Evolutionary conservation across 805 yeast species (phyloP).

Genomic region (Hanseniaspora valbyensis): DNA sequence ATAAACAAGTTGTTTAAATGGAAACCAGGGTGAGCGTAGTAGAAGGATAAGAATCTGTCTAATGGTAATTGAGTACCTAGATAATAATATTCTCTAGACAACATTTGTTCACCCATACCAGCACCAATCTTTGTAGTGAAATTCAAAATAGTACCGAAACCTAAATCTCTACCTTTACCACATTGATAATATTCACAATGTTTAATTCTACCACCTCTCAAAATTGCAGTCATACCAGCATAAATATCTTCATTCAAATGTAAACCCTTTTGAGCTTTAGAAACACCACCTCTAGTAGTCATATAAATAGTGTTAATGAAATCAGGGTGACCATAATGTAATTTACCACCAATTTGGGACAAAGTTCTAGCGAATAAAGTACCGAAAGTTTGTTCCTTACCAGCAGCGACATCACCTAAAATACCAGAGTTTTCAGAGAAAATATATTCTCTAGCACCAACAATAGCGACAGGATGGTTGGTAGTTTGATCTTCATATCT

Average conservation of each 20-base stretch:
- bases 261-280: constrained; percentile 76
- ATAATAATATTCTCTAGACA: constrained; percentile 73
- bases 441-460: constrained; percentile 79
- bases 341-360: constrained; percentile 74
- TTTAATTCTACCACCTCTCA: constrained; percentile 79
- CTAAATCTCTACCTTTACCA: constrained; percentile 85
- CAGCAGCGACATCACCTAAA: constrained; percentile 82
- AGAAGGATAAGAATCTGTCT: constrained; percentile 71
- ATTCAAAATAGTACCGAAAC: constrained; percentile 75
- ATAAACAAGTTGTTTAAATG: constrained; percentile 72
- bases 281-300: constrained; percentile 82
- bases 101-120: constrained; percentile 87
- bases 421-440: constrained; percentile 80
- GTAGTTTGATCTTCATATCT: constrained; percentile 43
- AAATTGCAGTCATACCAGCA: constrained; percentile 75
- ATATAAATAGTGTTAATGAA: constrained; percentile 62
- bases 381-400: constrained; percentile 83
- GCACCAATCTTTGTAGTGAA: constrained; percentile 85
- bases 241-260: constrained; percentile 81
- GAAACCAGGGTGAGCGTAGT: constrained; percentile 81
- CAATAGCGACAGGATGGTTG: constrained; percentile 65
- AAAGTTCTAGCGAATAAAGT: constrained; percentile 73
- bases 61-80: constrained; percentile 70
- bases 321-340: constrained; percentile 86
- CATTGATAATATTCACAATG: constrained; percentile 82